Evolutionary conservation across 805 yeast genomes (phyloP), one percentile per base, ranked within the genome.

Genomic region (Candida anglica): DNA sequence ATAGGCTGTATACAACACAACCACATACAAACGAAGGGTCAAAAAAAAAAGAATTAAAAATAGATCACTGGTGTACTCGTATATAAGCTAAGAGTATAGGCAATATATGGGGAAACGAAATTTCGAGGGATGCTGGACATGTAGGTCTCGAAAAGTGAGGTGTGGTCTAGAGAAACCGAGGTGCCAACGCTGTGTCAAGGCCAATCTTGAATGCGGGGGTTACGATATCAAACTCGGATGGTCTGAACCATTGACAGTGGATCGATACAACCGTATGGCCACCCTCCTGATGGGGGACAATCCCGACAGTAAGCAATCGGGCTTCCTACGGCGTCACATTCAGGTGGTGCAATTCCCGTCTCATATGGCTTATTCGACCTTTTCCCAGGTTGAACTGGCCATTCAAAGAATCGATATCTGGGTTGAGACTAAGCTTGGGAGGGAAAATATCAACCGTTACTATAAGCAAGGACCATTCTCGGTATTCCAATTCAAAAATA

Each of bases 101-200:
- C n/a, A n/a, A n/a, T n/a, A n/a, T n/a, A n/a, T n/a, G n/a, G 46
- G 45, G 32, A 55, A 53, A 15, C 52, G 72, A 29, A 59, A 53
- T 31, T 73, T 73, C 48, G 58, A 67, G 28, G 81, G 81, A 3
- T 75, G 81, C 50, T 71, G 74, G 62, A 75, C 80, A 5, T 75
- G 81, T 43, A 56, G 81, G 24, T 47, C 56, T 15, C 55, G 79
- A 17, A 74, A 73, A 41, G 72, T 75, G 42, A 73, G 73, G 47
- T 75, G 81, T 52, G 80, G 73, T 46, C 60, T 69, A 9, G 40
- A 51, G 3, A 56, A 58, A 34, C 80, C 80, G 2, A 41, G 38
- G 13, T 75, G 81, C 44, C 30, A 44, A 20, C 56, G 79, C 34
- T 75, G 81, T 51, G 44, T 38, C 26, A 70, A 63, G 41, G 68